phyloP scores from a whole-genome alignment of 1,284 basidiomycete species.

The Rhodotorula sp. region DNA sequence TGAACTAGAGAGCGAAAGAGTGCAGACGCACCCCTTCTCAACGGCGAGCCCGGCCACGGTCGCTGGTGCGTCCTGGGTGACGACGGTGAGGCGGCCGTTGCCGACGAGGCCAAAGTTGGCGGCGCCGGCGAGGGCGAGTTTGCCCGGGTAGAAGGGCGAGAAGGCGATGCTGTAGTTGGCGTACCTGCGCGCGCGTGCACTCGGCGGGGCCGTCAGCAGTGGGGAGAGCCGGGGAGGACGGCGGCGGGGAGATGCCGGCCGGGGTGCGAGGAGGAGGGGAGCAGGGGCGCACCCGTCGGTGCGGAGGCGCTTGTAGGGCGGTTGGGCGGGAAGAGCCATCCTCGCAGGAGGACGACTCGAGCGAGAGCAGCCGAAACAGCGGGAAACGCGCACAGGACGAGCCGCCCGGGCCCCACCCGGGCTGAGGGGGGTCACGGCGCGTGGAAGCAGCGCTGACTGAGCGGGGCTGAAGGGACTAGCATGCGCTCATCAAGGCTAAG shows the following conservation, averaged over 20 bases:
- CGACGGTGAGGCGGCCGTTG: slow-evolving; percentile 79
- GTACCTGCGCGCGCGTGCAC: slow-evolving; percentile 57
- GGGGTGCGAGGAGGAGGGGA: not conserved
- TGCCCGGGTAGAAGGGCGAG: slow-evolving; percentile 85
- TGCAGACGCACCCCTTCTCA: slow-evolving; percentile 35
- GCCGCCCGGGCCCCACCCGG: too few species aligned
- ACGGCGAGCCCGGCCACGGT: slow-evolving; percentile 2
- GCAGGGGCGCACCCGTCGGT: slow-evolving; percentile 17
- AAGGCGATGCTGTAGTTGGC: slow-evolving; percentile 85
- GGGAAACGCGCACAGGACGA: not conserved
- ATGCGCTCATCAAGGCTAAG: too few species aligned
- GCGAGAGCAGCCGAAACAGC: not conserved
- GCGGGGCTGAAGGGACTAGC: too few species aligned
- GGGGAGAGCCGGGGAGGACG: not conserved
- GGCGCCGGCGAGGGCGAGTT: slow-evolving; percentile 81
- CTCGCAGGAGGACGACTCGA: not conserved
- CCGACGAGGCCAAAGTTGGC: slow-evolving; percentile 96
- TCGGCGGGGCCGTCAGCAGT: not conserved
- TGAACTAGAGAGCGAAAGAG: not conserved
- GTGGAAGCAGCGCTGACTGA: too few species aligned
- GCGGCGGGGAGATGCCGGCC: not conserved
- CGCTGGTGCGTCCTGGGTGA: slow-evolving; percentile 2
- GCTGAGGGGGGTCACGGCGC: too few species aligned
- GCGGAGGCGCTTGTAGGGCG: slow-evolving; percentile 12
- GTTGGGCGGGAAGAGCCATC: not conserved